A percentile compares a stretch with the other conserved stretches of the same genome.
Conservation (phyloP, 2,329 filamentous ascomycete species). For the Sporothrix mexicana region DNA sequence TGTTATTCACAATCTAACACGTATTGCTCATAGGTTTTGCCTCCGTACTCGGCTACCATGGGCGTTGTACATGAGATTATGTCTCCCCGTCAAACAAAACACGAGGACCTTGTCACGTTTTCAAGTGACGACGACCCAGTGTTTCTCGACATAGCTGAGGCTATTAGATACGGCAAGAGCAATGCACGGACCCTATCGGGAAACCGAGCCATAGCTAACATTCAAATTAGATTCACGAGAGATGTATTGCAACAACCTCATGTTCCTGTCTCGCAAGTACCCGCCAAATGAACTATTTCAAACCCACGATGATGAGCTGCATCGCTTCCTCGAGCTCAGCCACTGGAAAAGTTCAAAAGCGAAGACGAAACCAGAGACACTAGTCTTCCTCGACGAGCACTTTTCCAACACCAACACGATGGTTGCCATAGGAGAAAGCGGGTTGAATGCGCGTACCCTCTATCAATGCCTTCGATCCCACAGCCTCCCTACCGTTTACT, state of each 20-base stretch:
- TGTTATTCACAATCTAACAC: not conserved
- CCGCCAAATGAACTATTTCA: constrained; percentile 15
- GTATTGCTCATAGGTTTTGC: not conserved
- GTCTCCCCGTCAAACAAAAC: not conserved
- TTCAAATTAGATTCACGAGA: not conserved
- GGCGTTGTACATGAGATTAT: constrained; percentile 14
- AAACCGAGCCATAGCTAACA: not conserved
- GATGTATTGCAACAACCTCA: not conserved
- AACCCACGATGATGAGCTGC: constrained; percentile 10
- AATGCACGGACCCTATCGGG: too few species aligned
- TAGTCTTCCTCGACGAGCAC: constrained; percentile 1
- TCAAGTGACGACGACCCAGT: not conserved
- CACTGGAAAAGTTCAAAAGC: constrained; percentile 11
- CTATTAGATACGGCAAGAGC: not conserved
- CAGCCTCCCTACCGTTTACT: constrained; percentile 4
- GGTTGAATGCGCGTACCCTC: constrained; percentile 2
- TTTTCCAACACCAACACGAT: not conserved
- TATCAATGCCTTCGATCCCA: constrained; percentile 4
- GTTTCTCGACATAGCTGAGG: not conserved
- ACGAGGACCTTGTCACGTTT: constrained; percentile 19
- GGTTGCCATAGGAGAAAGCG: not conserved
- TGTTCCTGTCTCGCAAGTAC: not conserved
- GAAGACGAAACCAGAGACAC: not conserved
- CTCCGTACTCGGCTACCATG: constrained; percentile 24
- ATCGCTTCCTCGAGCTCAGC: constrained; percentile 21